Evolutionary conservation across 2,329 filamentous ascomycete genomes (phyloP), one percentile per base, ranked within the genome.

Genomic region (Claviceps arundinis): DNA sequence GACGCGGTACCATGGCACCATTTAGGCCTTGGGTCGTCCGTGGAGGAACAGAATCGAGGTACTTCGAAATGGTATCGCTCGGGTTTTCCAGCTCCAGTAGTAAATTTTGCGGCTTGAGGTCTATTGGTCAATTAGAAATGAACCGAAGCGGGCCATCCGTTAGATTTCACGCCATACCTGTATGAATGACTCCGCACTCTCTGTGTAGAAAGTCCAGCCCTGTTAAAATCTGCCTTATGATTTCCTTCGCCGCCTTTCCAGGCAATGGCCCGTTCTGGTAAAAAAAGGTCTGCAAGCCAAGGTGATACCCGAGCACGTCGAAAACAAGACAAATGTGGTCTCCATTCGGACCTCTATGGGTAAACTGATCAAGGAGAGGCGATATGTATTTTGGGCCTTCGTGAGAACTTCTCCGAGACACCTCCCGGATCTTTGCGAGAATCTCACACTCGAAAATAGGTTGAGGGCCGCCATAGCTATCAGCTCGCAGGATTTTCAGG

Each of bases 381-480:
- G 11, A 43, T 13, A 50, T 38, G 11, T 43, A 24, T 30, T 16
- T 17, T 14, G 22, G 19, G 19, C 48, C 48, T 42, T 41, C 19
- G 11, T 50, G 48, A 43, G 38, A 50, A 41, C 48, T 50, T 0
- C 19, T 8, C 24, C 17, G 26, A 42, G 48, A 50, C 1, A 50
- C 17, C 26, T 50, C 48, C 0, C 2, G 30, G 22, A 50, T 43
- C 22, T 24, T 50, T 0, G 48, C 41, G 48, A 50, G 38, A 50
- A 50, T 50, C 1, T 50, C 48, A 14, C 17, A 13, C 48, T 50
- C 48, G 30, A 43, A 50, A 42, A 50, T 50, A 11, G 41, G 37
- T 42, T 50, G 48, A 30, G 48, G 19, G 47, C 48, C 38, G 22
- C 48, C 48, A 43, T 50, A 50, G 19, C 48, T 42, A 42, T 50